Evolutionary conservation across 345 rosid genomes (phyloP).

Genomic region (Brassica nigra): DNA sequence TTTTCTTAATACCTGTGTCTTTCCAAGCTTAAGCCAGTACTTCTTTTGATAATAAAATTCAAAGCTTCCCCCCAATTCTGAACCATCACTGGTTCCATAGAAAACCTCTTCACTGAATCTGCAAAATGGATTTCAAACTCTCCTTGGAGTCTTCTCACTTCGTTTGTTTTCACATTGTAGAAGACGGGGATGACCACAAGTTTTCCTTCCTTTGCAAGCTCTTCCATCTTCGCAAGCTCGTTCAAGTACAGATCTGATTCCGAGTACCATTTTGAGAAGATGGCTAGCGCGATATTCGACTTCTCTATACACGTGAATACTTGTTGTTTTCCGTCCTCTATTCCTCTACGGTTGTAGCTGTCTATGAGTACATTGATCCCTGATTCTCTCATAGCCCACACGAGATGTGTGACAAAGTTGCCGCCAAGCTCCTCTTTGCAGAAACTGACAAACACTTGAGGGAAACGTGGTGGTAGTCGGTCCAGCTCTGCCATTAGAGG

Average conservation of each 20-base stretch:
- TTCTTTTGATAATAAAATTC: neutral
- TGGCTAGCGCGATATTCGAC: neutral
- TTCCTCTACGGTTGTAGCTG: neutral
- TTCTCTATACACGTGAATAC: neutral
- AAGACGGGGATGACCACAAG: neutral
- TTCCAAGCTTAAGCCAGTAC: neutral
- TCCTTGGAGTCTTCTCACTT: neutral
- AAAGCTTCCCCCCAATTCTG: neutral
- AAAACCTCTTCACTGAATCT: neutral
- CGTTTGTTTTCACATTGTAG: slow-evolving; percentile 3
- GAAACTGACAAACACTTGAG: slow-evolving; percentile 3
- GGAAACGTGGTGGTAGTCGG: neutral
- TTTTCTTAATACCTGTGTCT: slow-evolving; percentile 4
- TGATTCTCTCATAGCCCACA: neutral
- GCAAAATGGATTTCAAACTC: neutral
- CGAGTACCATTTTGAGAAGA: neutral
- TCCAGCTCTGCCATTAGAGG: neutral
- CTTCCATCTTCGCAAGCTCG: neutral
- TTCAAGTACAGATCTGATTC: neutral
- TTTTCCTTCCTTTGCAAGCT: neutral
- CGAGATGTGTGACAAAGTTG: neutral
- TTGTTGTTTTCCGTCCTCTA: neutral
- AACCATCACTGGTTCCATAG: neutral
- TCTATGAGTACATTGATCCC: neutral
- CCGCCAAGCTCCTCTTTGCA: neutral